Evolutionary conservation across 352 stramenopile genomes (phyloP).

Genomic region (Pythium plurisporium): DNA sequence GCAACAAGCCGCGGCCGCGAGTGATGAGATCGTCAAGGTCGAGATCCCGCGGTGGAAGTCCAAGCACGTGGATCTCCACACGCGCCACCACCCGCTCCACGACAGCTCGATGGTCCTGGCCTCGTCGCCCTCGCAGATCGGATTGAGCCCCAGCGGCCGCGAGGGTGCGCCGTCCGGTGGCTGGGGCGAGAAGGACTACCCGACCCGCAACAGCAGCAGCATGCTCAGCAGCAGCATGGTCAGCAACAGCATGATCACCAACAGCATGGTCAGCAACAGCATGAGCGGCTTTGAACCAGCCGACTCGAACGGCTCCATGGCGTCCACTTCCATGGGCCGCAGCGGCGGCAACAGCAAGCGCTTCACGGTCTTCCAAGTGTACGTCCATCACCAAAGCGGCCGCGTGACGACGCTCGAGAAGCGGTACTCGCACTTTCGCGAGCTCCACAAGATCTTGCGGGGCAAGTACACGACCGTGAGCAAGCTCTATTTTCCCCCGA

Average conservation of each 20-base stretch:
- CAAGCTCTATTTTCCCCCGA: slow-evolving; percentile 82
- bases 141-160: slow-evolving; percentile 2
- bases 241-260: too few species aligned
- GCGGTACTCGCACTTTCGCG: slow-evolving; percentile 80
- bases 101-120: not conserved
- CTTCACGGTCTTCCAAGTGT: slow-evolving; percentile 76
- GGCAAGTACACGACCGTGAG: slow-evolving; percentile 75
- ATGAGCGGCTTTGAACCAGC: not conserved
- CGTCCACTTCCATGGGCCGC: too few species aligned
- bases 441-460: slow-evolving; percentile 75
- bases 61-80: slow-evolving; percentile 34
- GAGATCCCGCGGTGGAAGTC: slow-evolving; percentile 72
- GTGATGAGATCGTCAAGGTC: slow-evolving; percentile 64
- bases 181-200: slow-evolving; percentile 26
- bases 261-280: too few species aligned
- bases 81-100: too few species aligned
- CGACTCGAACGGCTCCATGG: too few species aligned
- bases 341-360: slow-evolving; percentile 61
- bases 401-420: slow-evolving; percentile 62
- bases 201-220: slow-evolving; percentile 56
- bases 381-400: slow-evolving; percentile 71
- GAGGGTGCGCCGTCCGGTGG: slow-evolving; percentile 11
- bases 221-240: too few species aligned
- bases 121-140: not conserved
- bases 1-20: slow-evolving; percentile 14